Conservation (phyloP, 129 eudicot species). For the Pseudognaphalium luteoalbum region DNA sequence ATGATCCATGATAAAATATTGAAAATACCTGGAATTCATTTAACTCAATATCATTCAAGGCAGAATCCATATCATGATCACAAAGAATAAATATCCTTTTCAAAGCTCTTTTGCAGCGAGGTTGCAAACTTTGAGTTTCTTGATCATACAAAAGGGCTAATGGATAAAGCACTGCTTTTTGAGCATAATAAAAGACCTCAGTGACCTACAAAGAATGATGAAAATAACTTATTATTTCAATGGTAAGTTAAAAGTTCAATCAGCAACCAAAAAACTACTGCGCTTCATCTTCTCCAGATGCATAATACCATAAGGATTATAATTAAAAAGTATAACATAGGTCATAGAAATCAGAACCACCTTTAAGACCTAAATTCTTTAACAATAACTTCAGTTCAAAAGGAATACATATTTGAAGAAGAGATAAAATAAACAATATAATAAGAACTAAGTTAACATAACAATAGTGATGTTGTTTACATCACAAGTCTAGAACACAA, state of each 20-base stretch:
- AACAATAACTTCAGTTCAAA: no score
- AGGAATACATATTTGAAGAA: not conserved
- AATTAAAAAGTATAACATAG: not conserved
- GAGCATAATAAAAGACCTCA: slow-evolving; percentile 93
- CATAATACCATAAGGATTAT: slow-evolving; percentile 14
- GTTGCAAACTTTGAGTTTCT: slow-evolving; percentile 77
- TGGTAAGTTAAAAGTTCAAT: slow-evolving; percentile 28
- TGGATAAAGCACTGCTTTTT: slow-evolving; percentile 96
- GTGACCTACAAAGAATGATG: slow-evolving; percentile 56
- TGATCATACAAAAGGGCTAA: slow-evolving; percentile 95
- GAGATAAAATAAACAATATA: not conserved
- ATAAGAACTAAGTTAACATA: not conserved
- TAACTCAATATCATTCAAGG: slow-evolving; percentile 80
- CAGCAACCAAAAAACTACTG: slow-evolving; percentile 21
- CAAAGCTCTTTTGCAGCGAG: slow-evolving; percentile 85
- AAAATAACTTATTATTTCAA: slow-evolving; percentile 19
- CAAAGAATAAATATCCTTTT: slow-evolving; percentile 83
- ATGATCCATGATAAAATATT: not conserved
- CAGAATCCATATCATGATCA: slow-evolving; percentile 86
- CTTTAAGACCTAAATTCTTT: no score
- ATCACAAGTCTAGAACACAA: not conserved
- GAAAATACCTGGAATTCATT: slow-evolving; percentile 82
- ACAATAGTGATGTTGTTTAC: slow-evolving; percentile 7
- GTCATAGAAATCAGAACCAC: not conserved
- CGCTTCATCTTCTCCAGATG: slow-evolving; percentile 24